These are phyloP conservation scores for Austroboletus niveus DNA, from an alignment of 1,284 basidiomycete species.

Conservation along the genomic window DNA sequence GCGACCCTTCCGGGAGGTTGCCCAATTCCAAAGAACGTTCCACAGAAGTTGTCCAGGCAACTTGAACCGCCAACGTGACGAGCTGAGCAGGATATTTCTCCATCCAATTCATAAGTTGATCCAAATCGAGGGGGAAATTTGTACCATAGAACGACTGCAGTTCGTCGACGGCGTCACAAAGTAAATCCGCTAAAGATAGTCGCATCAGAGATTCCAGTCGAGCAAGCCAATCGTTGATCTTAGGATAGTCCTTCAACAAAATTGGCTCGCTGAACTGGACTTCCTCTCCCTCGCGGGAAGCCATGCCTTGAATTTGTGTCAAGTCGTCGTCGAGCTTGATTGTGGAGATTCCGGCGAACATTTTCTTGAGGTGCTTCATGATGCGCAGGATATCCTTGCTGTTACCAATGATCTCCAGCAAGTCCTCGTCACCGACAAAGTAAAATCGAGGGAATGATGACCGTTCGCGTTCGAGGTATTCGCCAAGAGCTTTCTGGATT, in stretches of 20 bases:
- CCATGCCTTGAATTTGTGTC: conserved; percentile 86
- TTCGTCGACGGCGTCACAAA: conserved; percentile 79
- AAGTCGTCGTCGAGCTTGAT: conserved; percentile 88
- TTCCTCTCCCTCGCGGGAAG: conserved; percentile 93
- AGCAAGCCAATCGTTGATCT: conserved; percentile 98
- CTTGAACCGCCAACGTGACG: conserved; percentile 91
- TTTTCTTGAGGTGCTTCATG: conserved; percentile 99
- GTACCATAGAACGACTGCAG: conserved; percentile 81
- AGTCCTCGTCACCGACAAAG: conserved; percentile 98
- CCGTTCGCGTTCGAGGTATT: conserved; percentile 97
- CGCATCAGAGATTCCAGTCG: conserved; percentile 94
- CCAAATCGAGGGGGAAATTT: conserved; percentile 50
- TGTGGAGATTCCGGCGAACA: conserved; percentile 98
- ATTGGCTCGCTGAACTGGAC: conserved; percentile 85
- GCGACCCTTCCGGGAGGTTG: conserved; percentile 59
- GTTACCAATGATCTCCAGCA: conserved; percentile 99
- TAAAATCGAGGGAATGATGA: conserved; percentile 99
- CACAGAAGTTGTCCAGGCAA: conserved; percentile 89
- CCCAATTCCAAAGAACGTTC: conserved; percentile 68
- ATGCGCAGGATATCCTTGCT: conserved; percentile 97
- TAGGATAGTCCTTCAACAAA: conserved; percentile 87
- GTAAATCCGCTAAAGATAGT: conserved; percentile 80
- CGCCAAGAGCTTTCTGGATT: conserved; percentile 98
- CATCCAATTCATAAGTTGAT: conserved; percentile 86
- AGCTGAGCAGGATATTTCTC: conserved; percentile 94